phyloP scores from a whole-genome alignment of 352 stramenopile species.

The Chrysophaeum taylorii region DNA sequence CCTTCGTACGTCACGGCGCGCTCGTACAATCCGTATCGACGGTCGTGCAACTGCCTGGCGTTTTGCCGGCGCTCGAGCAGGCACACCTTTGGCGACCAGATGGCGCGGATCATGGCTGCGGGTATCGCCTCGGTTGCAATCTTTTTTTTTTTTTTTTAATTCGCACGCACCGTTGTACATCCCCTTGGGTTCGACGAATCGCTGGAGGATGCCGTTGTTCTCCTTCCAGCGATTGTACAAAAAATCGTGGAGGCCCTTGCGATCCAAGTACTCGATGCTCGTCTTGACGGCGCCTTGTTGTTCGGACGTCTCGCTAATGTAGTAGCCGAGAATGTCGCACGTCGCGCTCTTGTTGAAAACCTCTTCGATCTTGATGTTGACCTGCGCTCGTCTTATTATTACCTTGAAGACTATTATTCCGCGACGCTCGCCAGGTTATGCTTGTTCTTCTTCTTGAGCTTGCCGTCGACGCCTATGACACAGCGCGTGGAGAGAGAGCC shows the following conservation, averaged over 20 bases:
- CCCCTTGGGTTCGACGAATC: slow-evolving; percentile 82
- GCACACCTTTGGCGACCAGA: slow-evolving; percentile 77
- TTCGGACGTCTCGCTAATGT: slow-evolving; percentile 45
- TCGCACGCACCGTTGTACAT: slow-evolving; percentile 57
- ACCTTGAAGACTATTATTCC: no score
- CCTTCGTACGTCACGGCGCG: slow-evolving; percentile 85
- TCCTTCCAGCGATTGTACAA: slow-evolving; percentile 77
- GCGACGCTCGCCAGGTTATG: slow-evolving; percentile 71
- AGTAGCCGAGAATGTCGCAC: slow-evolving; percentile 78
- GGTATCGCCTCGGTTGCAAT: not conserved
- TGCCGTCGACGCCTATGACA: slow-evolving; percentile 33
- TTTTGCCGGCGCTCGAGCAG: slow-evolving; percentile 80
- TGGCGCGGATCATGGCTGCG: slow-evolving; percentile 1
- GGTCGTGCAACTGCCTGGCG: slow-evolving; percentile 71
- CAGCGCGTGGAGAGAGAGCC: not conserved
- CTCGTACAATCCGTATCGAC: slow-evolving; percentile 79
- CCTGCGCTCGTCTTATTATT: slow-evolving; percentile 59
- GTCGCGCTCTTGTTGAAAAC: slow-evolving; percentile 61
- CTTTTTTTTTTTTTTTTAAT: slow-evolving; percentile 13
- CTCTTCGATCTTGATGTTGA: no score
- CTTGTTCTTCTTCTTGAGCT: slow-evolving; percentile 49
- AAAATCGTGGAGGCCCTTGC: slow-evolving; percentile 69
- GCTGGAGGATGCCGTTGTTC: slow-evolving; percentile 79
- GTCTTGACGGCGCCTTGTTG: slow-evolving; percentile 20
- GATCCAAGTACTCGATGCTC: slow-evolving; percentile 84